Evolutionary conservation across 176 grass and related monocot species (phyloP), one percentile per base, ranked within the genome.

Genomic region (Eremochloa ophiuroides): DNA sequence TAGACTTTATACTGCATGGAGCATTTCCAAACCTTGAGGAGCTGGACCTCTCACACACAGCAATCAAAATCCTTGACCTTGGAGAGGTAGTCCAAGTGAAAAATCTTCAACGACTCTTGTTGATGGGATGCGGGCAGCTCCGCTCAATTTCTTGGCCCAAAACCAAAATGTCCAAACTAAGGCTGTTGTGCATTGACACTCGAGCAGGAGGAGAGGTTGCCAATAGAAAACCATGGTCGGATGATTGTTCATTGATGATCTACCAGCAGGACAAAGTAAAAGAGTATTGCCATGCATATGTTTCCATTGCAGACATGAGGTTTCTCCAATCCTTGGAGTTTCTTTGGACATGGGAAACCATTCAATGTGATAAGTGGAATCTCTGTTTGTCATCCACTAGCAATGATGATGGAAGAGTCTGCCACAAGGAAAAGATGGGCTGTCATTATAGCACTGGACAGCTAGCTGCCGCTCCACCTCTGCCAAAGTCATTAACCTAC

Each of bases 21-120:
- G 5, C 10, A 9, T 1, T 83, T 1, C 69, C 69, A 47, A 39
- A 51, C 4, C 69, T 83, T 64, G 37, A 28, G n/a, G 22, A 66
- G 3, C n/a, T 83, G n/a, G 70, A 83, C 43, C 30, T 74, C 10
- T 83, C 70, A 0, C 14, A 6, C 15, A 74, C 80, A 6, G 13
- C 14, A 14, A 0, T 83, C 3, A 51, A 65, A 35, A 29, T 4
- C 0, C 42, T 83, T 64, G 80, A 83, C 69, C 58, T 83, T 2
- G 2, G 0, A 48, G 1, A 48, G 29, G 3, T 10, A 3, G 26
- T 11, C 1, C 1, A 17, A 0, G 56, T 11, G 29, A 0, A 0
- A 8, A 12, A 58, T 2, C 28, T 83, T 17, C 7, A 5, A 3
- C 4, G 10, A 18, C 2, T 82, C 8, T 26, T 47, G 1, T 6